Conservation (phyloP, 495 filamentous ascomycete genomes). For the Aspergillus taichungensis region DNA sequence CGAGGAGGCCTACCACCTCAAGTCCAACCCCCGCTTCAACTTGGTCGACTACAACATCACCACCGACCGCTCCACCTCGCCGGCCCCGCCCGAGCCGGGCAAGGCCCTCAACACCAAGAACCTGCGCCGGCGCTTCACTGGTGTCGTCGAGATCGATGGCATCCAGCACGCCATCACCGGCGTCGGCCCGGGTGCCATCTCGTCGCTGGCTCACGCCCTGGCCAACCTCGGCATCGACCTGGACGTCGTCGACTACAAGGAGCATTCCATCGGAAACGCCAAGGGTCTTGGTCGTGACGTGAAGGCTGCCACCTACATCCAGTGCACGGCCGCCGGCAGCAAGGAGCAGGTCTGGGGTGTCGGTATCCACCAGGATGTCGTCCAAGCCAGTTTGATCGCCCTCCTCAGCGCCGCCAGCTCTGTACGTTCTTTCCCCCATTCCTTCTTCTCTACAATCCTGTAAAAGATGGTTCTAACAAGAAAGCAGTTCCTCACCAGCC, state of each 20-base stretch:
- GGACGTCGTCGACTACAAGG: slow-evolving; percentile 92
- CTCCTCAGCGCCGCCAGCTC: slow-evolving; percentile 81
- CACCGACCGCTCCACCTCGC: slow-evolving; percentile 71
- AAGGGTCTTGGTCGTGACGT: slow-evolving; percentile 56
- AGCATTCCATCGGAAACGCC: slow-evolving; percentile 65
- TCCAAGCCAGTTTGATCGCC: slow-evolving; percentile 85
- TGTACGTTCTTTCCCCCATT: slow-evolving; percentile 44
- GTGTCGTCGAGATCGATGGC: slow-evolving; percentile 77
- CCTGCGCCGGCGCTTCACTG: slow-evolving; percentile 75
- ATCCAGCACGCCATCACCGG: slow-evolving; percentile 70
- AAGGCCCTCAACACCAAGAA: slow-evolving; percentile 67
- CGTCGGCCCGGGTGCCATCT: slow-evolving; percentile 83
- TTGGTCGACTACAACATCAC: slow-evolving; percentile 90
- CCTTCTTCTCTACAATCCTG: background rate
- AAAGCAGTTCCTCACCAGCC: slow-evolving; percentile 38
- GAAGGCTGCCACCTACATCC: slow-evolving; percentile 90
- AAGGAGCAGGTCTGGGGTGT: slow-evolving; percentile 81
- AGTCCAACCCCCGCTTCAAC: slow-evolving; percentile 69
- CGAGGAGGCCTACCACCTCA: slow-evolving; percentile 75
- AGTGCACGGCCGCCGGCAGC: slow-evolving; percentile 67
- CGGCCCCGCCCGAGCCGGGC: slow-evolving; percentile 57
- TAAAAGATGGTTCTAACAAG: slow-evolving; percentile 7
- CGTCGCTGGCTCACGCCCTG: slow-evolving; percentile 76
- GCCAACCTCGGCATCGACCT: slow-evolving; percentile 75
- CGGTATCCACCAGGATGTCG: slow-evolving; percentile 89